These are phyloP conservation scores for Protoeuglena noctilucae DNA, from an alignment of 139 green algal species.

Conservation along the genomic window DNA sequence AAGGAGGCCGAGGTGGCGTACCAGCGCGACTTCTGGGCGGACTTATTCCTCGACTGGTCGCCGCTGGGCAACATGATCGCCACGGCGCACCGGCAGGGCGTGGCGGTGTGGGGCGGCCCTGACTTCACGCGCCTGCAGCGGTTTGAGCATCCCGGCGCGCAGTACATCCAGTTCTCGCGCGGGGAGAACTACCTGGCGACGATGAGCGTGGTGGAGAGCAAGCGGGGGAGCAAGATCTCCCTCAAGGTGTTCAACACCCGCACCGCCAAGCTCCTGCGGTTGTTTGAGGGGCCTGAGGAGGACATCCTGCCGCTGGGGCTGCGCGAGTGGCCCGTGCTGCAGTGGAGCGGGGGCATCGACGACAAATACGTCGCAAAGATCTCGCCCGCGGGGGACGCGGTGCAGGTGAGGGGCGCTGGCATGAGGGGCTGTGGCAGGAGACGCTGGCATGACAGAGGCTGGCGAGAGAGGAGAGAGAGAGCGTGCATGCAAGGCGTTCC, in stretches of 20 bases:
- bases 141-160: conserved; percentile 47
- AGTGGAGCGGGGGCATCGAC: conserved; percentile 63
- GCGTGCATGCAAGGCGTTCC: conserved; percentile 41
- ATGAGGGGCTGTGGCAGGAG: too few species aligned
- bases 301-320: conserved; percentile 47
- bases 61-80: conserved; percentile 59
- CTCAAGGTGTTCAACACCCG: conserved; percentile 65
- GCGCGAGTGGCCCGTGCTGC: conserved; percentile 48
- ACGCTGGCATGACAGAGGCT: too few species aligned
- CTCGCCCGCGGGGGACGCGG: too few species aligned
- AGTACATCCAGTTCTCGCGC: conserved; percentile 72
- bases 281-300: conserved; percentile 43
- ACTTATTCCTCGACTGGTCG: conserved; percentile 86
- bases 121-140: conserved; percentile 45
- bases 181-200: conserved; percentile 74
- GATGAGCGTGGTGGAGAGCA: conserved; percentile 45
- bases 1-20: conserved; percentile 29
- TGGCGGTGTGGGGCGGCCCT: conserved; percentile 76
- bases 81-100: conserved; percentile 76
- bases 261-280: conserved; percentile 43
- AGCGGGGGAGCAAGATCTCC: too few species aligned
- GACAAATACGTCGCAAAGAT: conserved; percentile 21
- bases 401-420: too few species aligned
- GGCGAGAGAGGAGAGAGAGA: too few species aligned
- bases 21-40: conserved; percentile 69